Evolutionary conservation across 1,284 basidiomycete genomes (phyloP), one percentile per base, ranked within the genome.

Genomic region (Pterula multifida): DNA sequence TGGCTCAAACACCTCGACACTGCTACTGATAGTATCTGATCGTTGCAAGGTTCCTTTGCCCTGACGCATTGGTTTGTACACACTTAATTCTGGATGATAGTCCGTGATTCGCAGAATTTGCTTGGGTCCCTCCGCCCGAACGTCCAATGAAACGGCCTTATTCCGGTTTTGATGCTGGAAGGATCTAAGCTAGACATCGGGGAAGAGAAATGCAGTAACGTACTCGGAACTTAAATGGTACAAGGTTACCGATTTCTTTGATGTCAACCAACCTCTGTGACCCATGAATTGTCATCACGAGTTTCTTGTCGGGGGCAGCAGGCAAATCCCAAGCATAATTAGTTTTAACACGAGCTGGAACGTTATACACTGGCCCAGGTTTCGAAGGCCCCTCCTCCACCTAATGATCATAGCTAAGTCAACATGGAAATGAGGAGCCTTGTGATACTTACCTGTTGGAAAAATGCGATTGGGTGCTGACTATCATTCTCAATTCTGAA

Each of bases 301-400:
- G 73, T 56, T 82, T 84, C 69, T 97, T 98, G 59, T 88, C 83
- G 50, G 71, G 70, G 2, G 84, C 81, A 6, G 93, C 90, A 1
- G 96, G 96, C 55, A 79, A 83, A 63, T 99, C 96, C 96, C 96
- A 99, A 3, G 93, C 87, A 62, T 98, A 99, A 49, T 76, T 70
- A 50, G 76, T 64, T 39, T 70, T 73, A 4, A 73, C 71, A 47
- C 74, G 79, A 6, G 80, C 73, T n/a, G 68, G 62, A 9, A 92
- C 65, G 47, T 69, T 72, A 64, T 92, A 87, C 45, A 58, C 50
- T 49, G 64, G 58, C 44, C 65, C 58, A 26, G 65, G 57, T 60
- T 66, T 73, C 50, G 58, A 67, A 32, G 56, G 51, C 9, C 45
- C 45, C 3, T 47, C 45, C 24, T 47, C 45, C 23, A 42, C 39